Percentiles rank a stretch among this genome's conserved stretches.
Evolutionary conservation across 352 stramenopile species (phyloP).

Genomic region (Globisporangium rhizosaccharum): DNA sequence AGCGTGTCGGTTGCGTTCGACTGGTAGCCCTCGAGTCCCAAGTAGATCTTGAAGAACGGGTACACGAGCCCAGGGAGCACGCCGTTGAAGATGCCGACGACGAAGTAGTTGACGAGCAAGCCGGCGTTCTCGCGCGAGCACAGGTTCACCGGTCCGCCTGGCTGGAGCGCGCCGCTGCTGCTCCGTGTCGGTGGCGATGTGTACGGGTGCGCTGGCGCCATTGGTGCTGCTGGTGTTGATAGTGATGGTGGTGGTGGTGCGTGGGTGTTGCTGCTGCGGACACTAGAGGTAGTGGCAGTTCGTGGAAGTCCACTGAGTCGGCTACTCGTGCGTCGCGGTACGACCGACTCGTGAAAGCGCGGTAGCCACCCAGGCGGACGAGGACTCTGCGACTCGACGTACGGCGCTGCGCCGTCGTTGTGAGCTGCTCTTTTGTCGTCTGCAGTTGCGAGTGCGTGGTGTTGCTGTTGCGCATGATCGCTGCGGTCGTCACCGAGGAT

Average conservation of each 20-base stretch:
- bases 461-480: not conserved
- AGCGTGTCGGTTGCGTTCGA: slow-evolving; percentile 53
- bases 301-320: not conserved
- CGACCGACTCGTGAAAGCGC: slow-evolving; percentile 5
- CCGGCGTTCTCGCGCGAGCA: slow-evolving; percentile 22
- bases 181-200: not conserved
- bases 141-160: slow-evolving; percentile 14
- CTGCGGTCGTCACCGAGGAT: slow-evolving; percentile 7
- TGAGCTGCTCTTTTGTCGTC: not conserved
- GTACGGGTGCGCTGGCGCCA: slow-evolving; percentile 1
- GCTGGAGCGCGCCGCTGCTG: slow-evolving; percentile 17
- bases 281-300: not conserved
- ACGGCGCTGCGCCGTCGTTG: not conserved
- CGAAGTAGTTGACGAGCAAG: slow-evolving; percentile 63
- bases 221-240: not conserved
- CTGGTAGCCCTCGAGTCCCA: slow-evolving; percentile 61
- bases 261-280: not conserved
- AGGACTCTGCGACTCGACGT: slow-evolving; percentile 8
- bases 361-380: slow-evolving; percentile 4
- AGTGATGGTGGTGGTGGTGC: not conserved
- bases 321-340: not conserved
- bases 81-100: slow-evolving; percentile 64
- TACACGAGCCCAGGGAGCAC: slow-evolving; percentile 62
- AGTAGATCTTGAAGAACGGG: slow-evolving; percentile 68
- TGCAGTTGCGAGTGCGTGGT: too few relatives aligned